Base-by-base conservation (phyloP, 2,329 filamentous ascomycete species). In the Leptographium galeiforme region DNA sequence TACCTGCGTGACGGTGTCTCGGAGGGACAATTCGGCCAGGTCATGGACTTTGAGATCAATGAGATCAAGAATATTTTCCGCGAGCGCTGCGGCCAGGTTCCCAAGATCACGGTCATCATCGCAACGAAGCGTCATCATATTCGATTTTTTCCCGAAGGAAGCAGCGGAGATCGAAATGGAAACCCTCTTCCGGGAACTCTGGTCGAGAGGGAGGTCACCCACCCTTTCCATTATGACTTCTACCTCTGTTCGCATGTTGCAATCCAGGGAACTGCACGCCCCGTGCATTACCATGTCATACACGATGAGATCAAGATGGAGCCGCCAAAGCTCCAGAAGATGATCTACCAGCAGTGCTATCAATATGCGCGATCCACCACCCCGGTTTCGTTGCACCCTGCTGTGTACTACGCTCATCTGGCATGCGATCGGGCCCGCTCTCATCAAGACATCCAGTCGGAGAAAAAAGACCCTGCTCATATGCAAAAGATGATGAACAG, bases 341-440 rank as follows among this genome's bases (percentile, higher is more conserved):
- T 97, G 78, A 85, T 97, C 25, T 97, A 97, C 62, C 85, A 95
- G 60, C 89, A 96, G 58, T 95, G 85, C 46, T 98, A 95, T 67
- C 89, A 95, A 53, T 98, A 95, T 63, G 84, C 85, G 53, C 82
- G 93, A 16, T 93, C 90, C 0, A 97, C 90, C 0, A 97, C 91
- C 0, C 89, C 93, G 0, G 90, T 98, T 0, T 96, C 90, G 0
- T 69, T 93, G 0, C 87, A 83, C 59, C 93, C 93, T 0, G 89
- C 93, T 0, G 85, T 97, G 0, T 98, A 98, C 75, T 98, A 98
- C 61, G 89, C 94, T 0, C 93, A 98, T 68, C 70, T 98, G 58
- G 89, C 90, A 38, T 85, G 89, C 10, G 81, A 82, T 55, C 87
- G 93, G 50, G 89, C 87, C 19, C 82, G 82, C 52, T 74, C 82